Base-by-base conservation (phyloP, 2,329 filamentous ascomycete species). In the Lachnum nothofagi region DNA sequence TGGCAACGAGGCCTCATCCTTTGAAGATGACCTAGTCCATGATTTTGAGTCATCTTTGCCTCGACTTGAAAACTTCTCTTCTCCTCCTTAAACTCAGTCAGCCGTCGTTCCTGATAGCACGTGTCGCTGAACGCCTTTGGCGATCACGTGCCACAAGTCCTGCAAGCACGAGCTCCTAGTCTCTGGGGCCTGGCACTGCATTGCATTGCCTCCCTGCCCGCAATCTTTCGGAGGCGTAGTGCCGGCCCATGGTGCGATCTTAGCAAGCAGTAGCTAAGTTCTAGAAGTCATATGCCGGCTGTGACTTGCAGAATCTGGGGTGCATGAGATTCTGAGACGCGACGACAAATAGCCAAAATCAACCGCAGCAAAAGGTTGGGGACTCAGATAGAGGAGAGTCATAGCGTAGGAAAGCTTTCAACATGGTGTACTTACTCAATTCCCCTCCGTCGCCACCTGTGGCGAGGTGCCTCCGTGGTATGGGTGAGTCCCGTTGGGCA, bases 1-100 rank as follows among this genome's bases (percentile, higher is more conserved):
- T 5, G 27, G 41, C 2, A 64, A 37, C 5, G 54, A 52, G 23
- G 50, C 24, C 20, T 52, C 46, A 60, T 63, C 49, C 51, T 48
- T 43, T 20, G 44, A 37, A 5, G 46, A 17, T 5, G 47, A 22
- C 19, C 33, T 51, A 25, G 37, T 44, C 16, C 33, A 31, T 10
- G 42, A 35, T 16, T 44, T 49, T 20, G 50, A 46, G 23, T 46
- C 42, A 38, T 45, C 40, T 42, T 42, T 48, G 24, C 1, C 3
- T 23, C 3, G 12, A 23, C 24, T 23, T 4, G 43, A 46, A 17
- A 8, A 5, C 25, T 49, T 43, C 16, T 33, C 20, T 9, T 41
- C 37, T 14, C 34, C 44, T 39, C n/a, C n/a, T 14, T 8, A 14
- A 22, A 12, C 12, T 14, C 37, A 22, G 37, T 39, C 37, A 39